Conservation (phyloP, 805 yeast genomes). For the Candida sakaeoensis region DNA sequence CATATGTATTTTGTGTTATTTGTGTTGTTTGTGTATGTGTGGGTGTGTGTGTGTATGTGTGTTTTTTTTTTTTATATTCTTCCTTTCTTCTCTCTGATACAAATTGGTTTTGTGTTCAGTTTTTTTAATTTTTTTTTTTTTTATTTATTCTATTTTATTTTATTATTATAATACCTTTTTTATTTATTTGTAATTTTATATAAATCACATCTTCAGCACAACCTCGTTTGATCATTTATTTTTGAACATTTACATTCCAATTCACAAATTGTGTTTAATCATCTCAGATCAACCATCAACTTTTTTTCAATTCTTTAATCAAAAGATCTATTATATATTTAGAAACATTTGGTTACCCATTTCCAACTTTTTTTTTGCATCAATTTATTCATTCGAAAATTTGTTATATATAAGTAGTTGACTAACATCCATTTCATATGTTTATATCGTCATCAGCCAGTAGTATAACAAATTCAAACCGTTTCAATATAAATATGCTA, state of each 20-base stretch:
- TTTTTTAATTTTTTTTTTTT: too few relatives aligned
- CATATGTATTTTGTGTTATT: not conserved
- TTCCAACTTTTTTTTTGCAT: not conserved
- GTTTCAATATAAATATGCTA: slow-evolving; percentile 7
- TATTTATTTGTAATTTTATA: not conserved
- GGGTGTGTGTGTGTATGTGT: not conserved
- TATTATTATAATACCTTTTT: not conserved
- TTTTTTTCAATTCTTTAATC: not conserved
- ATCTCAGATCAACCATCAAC: not conserved
- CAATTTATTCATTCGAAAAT: not conserved
- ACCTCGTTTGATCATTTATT: slow-evolving; percentile 8
- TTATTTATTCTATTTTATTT: not conserved
- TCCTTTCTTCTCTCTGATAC: not conserved
- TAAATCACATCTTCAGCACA: slow-evolving; percentile 6
- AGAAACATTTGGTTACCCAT: not conserved
- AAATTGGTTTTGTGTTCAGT: not conserved
- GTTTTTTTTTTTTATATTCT: not conserved
- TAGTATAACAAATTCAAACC: slow-evolving; percentile 4
- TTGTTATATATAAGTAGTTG: not conserved
- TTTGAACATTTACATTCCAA: slow-evolving; percentile 1
- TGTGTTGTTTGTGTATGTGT: too few relatives aligned
- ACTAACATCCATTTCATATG: slow-evolving; percentile 3
- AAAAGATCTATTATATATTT: not conserved
- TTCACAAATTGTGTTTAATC: not conserved
- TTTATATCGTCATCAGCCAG: slow-evolving; percentile 4